phyloP scores from a whole-genome alignment of 2,329 filamentous ascomycete genomes.

The Fulvia fulva region DNA sequence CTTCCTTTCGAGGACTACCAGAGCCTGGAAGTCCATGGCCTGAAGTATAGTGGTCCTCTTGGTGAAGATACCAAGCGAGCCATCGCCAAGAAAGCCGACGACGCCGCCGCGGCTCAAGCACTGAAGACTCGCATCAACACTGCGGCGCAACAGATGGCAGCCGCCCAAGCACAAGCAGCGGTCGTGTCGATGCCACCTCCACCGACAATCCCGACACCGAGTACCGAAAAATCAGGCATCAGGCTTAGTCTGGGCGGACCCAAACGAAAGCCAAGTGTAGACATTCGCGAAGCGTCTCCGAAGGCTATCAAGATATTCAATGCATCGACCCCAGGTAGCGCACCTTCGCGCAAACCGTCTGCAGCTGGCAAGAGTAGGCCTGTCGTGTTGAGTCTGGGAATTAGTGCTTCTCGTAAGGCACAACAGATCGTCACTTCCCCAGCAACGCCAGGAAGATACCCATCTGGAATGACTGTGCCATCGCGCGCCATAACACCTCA shows the following conservation, averaged over 20 bases:
- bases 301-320: slow-evolving; percentile 27
- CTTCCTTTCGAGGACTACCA: slow-evolving; percentile 30
- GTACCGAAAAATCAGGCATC: slow-evolving; percentile 22
- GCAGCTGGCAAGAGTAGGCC: slow-evolving; percentile 8
- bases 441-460: slow-evolving; percentile 10
- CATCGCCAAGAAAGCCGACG: slow-evolving; percentile 1
- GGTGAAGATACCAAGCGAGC: slow-evolving; percentile 9
- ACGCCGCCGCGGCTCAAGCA: slow-evolving; percentile 7
- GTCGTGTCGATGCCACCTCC: slow-evolving; percentile 15
- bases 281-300: slow-evolving; percentile 24
- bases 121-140: slow-evolving; percentile 12
- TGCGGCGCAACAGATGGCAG: slow-evolving; percentile 10
- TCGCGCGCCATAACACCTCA: neutral
- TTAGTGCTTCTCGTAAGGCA: slow-evolving; percentile 13
- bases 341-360: slow-evolving; percentile 5
- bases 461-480: neutral
- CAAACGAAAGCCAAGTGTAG: slow-evolving; percentile 28
- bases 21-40: slow-evolving; percentile 25
- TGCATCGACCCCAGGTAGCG: slow-evolving; percentile 15
- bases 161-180: slow-evolving; percentile 9
- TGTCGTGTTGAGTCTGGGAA: slow-evolving; percentile 14
- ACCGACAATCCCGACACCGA: slow-evolving; percentile 9
- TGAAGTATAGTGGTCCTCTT: slow-evolving; percentile 32
- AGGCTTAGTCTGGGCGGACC: slow-evolving; percentile 25
- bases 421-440: slow-evolving; percentile 20